Conservation (phyloP, 164 flowering plant genomes). For the Magnolia officinalis region DNA sequence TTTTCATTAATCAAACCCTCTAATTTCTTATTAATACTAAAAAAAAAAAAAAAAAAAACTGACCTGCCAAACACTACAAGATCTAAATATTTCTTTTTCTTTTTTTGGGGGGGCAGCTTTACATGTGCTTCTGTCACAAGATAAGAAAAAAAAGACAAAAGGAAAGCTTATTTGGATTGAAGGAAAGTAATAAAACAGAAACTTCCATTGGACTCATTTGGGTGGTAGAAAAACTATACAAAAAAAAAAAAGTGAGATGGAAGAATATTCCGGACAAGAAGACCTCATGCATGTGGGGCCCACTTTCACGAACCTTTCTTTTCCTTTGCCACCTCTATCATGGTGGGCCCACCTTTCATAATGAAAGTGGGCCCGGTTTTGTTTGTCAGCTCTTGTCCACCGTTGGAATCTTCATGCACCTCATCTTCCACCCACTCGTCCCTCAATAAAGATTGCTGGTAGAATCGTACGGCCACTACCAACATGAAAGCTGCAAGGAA, state of each 20-base stretch:
- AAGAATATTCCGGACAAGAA: neutral
- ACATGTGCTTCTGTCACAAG: neutral
- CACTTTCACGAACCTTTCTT: constrained; percentile 27
- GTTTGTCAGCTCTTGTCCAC: neutral
- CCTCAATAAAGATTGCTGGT: constrained; percentile 35
- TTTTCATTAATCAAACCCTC: no score
- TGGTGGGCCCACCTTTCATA: constrained; percentile 15
- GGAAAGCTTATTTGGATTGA: neutral
- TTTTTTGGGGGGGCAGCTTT: neutral
- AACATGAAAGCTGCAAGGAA: constrained; percentile 48
- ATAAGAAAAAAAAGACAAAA: neutral
- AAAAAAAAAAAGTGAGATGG: neutral
- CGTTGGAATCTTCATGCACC: neutral
- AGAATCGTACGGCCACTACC: constrained; percentile 50
- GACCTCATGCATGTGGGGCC: constrained; percentile 1
- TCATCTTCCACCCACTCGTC: constrained; percentile 28
- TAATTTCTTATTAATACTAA: no score
- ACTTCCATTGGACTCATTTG: neutral
- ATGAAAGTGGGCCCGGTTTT: neutral
- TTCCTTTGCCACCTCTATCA: constrained; percentile 20
- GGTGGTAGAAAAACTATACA: neutral
- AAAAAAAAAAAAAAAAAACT: no score
- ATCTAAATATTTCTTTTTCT: no score
- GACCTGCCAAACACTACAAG: neutral
- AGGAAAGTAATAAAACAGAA: neutral